These are phyloP conservation scores for Aureobasidium namibiae DNA, from an alignment of 2,329 filamentous ascomycete genomes.

Conservation along the genomic window DNA sequence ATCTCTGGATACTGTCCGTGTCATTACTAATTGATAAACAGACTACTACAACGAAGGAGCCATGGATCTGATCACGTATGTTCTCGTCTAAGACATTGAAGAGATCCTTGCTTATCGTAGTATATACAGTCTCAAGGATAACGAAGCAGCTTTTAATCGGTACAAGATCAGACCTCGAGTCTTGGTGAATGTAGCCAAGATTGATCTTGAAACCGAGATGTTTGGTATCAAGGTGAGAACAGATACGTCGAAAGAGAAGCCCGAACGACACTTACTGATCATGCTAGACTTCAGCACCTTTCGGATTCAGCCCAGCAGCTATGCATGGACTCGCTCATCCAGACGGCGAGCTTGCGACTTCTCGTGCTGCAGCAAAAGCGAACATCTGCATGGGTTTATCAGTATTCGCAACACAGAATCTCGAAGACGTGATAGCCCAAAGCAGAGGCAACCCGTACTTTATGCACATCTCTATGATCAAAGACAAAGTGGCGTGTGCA, in stretches of 20 bases:
- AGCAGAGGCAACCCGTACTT: conserved; percentile 28
- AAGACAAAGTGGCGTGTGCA: conserved; percentile 30
- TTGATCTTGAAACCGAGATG: conserved; percentile 31
- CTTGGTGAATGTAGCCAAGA: conserved; percentile 21
- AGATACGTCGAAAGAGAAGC: conserved; percentile 15
- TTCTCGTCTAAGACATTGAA: not conserved
- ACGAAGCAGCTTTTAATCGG: conserved; percentile 39
- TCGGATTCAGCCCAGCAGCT: conserved; percentile 42
- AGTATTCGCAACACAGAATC: conserved; percentile 33
- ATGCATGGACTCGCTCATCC: conserved; percentile 40
- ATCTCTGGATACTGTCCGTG: too few species aligned
- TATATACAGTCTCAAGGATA: conserved; percentile 20
- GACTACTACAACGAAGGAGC: conserved; percentile 18
- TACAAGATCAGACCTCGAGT: conserved; percentile 25
- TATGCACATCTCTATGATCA: conserved; percentile 44
- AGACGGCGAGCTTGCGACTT: conserved; percentile 39
- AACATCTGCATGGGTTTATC: conserved; percentile 38
- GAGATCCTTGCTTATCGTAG: not conserved
- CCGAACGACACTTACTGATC: not conserved
- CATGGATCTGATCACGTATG: conserved; percentile 14
- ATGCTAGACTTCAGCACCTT: conserved; percentile 23
- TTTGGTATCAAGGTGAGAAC: conserved; percentile 26
- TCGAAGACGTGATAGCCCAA: conserved; percentile 37
- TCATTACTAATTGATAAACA: not conserved
- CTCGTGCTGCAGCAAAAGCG: conserved; percentile 33